Base-by-base conservation (phyloP, 2,329 filamentous ascomycete species). In the Immersiporthe knoxdaviesiana region DNA sequence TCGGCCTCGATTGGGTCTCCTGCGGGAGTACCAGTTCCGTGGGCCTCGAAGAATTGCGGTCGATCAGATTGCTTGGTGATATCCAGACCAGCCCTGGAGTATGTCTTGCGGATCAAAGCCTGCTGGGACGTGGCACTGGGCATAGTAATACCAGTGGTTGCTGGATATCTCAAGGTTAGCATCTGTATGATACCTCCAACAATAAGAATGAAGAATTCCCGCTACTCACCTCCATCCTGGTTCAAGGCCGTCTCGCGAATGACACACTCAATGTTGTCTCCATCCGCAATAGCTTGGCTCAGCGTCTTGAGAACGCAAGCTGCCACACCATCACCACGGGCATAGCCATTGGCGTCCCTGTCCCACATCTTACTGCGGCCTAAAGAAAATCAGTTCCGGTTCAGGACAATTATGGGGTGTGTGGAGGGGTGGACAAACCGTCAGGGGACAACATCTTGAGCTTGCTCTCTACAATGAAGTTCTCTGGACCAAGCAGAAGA, bases 61-160 rank as follows among this genome's bases (percentile, higher is more conserved):
- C 76, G 75, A 52, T 81, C 75, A 54, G 50, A 27, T 54, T 6
- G 65, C 50, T 1, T 72, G 71, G 12, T 67, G 54, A 21, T 37
- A 74, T 82, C 76, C 0, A 81, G 75, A 2, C 79, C 84, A 0
- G 81, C 77, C 24, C 71, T 74, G 0, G 41, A 65, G 70, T 85
- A 86, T 0, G 80, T 81, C 2, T 71, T 71, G 62, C 74, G 72
- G 61, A 84, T 84, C 3, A 84, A 71, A 0, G 65, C 69, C 1
- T 75, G 75, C 69, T 86, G 84, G 0, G 82, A 79, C 1, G 71
- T 58, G 0, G 72, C 67, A 56, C 76, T 85, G 0, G 86, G 86
- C 72, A 84, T 78, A 0, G 84, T 87, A 63, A 87, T 82, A 0
- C 84, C 84, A 6, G 74, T 8, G 74, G 84, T 84, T 84, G 52